Evolutionary conservation across 768 basidiomycete species (phyloP).

Genomic region (Pleurotus cornucopiae): DNA sequence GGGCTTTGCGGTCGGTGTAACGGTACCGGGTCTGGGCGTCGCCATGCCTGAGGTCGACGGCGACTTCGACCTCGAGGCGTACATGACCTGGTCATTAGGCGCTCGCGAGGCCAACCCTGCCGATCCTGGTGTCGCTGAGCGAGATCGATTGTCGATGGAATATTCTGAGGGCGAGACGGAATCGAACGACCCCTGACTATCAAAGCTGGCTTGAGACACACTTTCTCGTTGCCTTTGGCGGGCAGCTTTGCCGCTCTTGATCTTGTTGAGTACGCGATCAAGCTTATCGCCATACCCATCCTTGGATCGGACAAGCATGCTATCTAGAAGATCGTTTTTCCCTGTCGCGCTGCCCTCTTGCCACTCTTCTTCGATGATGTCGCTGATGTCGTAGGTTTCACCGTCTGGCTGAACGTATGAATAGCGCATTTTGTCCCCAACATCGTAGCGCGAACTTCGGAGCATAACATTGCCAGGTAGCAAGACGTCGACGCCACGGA

Average conservation of each 20-base stretch:
- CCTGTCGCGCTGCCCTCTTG: slow-evolving; percentile 36
- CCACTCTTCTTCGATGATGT: slow-evolving; percentile 89
- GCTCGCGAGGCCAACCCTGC: slow-evolving; percentile 26
- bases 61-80: slow-evolving; percentile 10
- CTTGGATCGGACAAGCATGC: slow-evolving; percentile 47
- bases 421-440: slow-evolving; percentile 77
- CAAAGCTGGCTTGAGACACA: slow-evolving; percentile 17
- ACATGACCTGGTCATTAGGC: slow-evolving; percentile 16
- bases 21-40: slow-evolving; percentile 12
- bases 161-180: slow-evolving; percentile 52
- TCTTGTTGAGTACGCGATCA: slow-evolving; percentile 71
- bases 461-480: slow-evolving; percentile 83
- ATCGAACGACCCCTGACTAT: slow-evolving; percentile 25
- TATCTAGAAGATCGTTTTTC: slow-evolving; percentile 64
- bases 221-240: slow-evolving; percentile 6
- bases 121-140: slow-evolving; percentile 40
- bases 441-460: slow-evolving; percentile 75
- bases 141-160: slow-evolving; percentile 46
- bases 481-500: slow-evolving; percentile 85
- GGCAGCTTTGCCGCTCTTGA: slow-evolving; percentile 55
- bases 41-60: slow-evolving; percentile 13
- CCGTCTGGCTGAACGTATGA: slow-evolving; percentile 91
- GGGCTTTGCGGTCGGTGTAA: slow-evolving; percentile 14
- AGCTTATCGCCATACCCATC: slow-evolving; percentile 67
- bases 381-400: slow-evolving; percentile 89